Evolutionary conservation across 2,329 filamentous ascomycete species (phyloP).

Genomic region (Paraphoma sp.): DNA sequence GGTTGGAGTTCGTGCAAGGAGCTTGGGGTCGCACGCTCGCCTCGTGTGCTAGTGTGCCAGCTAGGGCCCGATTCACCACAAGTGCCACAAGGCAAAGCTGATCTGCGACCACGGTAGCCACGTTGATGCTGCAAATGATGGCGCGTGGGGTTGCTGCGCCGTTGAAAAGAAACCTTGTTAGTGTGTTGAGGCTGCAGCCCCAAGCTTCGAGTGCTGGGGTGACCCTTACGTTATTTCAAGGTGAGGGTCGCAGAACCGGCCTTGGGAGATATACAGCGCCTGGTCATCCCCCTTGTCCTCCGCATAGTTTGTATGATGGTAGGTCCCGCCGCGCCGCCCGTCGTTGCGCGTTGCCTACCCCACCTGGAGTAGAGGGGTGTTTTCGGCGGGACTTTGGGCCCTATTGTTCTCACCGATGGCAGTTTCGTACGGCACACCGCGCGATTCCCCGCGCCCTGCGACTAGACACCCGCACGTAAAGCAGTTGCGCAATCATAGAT

Average conservation of each 20-base stretch:
- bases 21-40: constrained; percentile 28
- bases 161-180: constrained; percentile 25
- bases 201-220: constrained; percentile 23
- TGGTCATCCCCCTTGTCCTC: constrained; percentile 7
- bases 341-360: constrained; percentile 13
- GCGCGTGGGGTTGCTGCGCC: constrained; percentile 36
- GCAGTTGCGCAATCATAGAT: constrained; percentile 22
- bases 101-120: constrained; percentile 43
- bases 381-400: constrained; percentile 12
- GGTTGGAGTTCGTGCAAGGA: constrained; percentile 8
- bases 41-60: constrained; percentile 22
- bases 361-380: constrained; percentile 1
- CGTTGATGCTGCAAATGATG: constrained; percentile 28
- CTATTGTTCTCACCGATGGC: constrained; percentile 14
- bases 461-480: constrained; percentile 14
- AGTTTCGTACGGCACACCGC: constrained; percentile 12
- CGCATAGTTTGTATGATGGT: constrained; percentile 1
- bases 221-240: constrained; percentile 6
- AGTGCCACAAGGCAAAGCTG: constrained; percentile 28
- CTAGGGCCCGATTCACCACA: constrained; percentile 29
- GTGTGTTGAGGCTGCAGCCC: constrained; percentile 25
- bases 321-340: not conserved
- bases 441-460: constrained; percentile 23
- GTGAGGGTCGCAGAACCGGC: constrained; percentile 21
- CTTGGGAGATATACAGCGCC: constrained; percentile 16